These are phyloP conservation scores for Cystofilobasidium ferigula DNA, from an alignment of 768 basidiomycete species.

Conservation along the genomic window DNA sequence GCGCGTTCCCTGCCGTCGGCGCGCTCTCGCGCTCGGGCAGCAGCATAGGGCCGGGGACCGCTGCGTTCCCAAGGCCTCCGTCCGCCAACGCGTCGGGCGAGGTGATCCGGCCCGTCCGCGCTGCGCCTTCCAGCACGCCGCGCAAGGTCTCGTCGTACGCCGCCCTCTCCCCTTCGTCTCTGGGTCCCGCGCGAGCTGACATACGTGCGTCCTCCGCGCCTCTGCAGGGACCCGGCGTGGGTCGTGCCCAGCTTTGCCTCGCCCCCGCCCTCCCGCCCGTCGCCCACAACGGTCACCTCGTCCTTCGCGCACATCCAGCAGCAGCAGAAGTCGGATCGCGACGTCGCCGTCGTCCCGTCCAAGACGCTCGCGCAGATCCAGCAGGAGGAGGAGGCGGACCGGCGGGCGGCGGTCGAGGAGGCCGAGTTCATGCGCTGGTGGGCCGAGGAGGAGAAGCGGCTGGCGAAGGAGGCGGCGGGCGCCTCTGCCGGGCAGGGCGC, in stretches of 20 bases:
- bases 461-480: neutral
- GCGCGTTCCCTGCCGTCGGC: neutral
- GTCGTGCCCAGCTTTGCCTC: slow-evolving; percentile 35
- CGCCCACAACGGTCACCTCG: slow-evolving; percentile 36
- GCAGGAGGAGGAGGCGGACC: slow-evolving; percentile 58
- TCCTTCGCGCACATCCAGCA: slow-evolving; percentile 57
- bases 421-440: slow-evolving; percentile 82
- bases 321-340: slow-evolving; percentile 50
- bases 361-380: slow-evolving; percentile 71
- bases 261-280: slow-evolving; percentile 37
- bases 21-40: slow-evolving; percentile 27
- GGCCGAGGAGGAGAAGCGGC: slow-evolving; percentile 50
- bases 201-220: slow-evolving; percentile 14
- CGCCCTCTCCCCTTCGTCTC: slow-evolving; percentile 25
- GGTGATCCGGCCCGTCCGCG: slow-evolving; percentile 18
- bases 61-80: neutral
- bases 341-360: slow-evolving; percentile 43
- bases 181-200: slow-evolving; percentile 22
- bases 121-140: slow-evolving; percentile 27
- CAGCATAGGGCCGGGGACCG: slow-evolving; percentile 18
- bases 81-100: slow-evolving; percentile 15
- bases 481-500: neutral
- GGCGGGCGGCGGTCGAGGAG: slow-evolving; percentile 46
- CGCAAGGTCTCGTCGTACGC: slow-evolving; percentile 26
- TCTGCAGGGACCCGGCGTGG: slow-evolving; percentile 48